These are phyloP conservation scores for Calcarisporium arbuscula DNA, from an alignment of 2,329 filamentous ascomycete genomes.

Conservation along the genomic window DNA sequence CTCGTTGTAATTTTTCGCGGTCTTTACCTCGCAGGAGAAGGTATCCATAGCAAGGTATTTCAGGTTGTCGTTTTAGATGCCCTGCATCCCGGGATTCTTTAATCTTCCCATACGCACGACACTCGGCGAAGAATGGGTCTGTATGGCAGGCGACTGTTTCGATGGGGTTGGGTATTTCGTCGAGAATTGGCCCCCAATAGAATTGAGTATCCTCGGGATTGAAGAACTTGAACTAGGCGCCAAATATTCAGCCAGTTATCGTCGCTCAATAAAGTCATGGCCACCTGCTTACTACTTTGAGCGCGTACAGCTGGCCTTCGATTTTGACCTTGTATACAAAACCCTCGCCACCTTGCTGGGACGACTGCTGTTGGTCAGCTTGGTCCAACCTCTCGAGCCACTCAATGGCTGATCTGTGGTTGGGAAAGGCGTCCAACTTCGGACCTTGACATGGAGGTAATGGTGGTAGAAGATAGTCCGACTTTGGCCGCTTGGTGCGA, in stretches of 20 bases:
- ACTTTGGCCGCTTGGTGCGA: not conserved
- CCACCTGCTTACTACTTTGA: not conserved
- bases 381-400: not conserved
- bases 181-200: not conserved
- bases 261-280: no score
- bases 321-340: not conserved
- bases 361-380: not conserved
- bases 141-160: not conserved
- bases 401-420: not conserved
- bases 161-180: not conserved
- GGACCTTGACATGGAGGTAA: not conserved
- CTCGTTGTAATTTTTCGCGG: not conserved
- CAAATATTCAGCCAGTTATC: no score
- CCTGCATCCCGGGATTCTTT: no score
- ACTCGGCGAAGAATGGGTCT: constrained; percentile 2
- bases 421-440: not conserved
- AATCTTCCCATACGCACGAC: constrained; percentile 5
- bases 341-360: not conserved
- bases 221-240: not conserved
- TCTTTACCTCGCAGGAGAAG: not conserved
- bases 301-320: not conserved
- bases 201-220: not conserved
- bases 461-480: not conserved
- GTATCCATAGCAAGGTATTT: not conserved
- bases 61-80: not conserved